Conservation (phyloP, 202 grass and related monocot species). For the Alloteropsis angusta region DNA sequence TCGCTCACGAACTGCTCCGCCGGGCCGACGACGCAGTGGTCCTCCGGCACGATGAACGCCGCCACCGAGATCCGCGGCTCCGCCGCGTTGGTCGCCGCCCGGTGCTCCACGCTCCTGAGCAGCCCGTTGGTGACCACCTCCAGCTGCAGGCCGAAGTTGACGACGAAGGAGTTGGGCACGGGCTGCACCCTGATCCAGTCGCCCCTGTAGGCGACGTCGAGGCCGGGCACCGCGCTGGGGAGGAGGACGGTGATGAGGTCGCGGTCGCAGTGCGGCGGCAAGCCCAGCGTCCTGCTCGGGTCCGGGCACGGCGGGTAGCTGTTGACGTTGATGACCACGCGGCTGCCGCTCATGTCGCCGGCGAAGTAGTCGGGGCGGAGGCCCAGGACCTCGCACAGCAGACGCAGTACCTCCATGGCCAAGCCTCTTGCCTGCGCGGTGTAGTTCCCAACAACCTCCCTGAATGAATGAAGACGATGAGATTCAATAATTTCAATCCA, state of each 20-base stretch:
- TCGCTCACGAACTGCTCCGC: neutral
- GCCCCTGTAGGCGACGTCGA: neutral
- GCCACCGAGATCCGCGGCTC: neutral
- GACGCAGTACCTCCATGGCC: neutral
- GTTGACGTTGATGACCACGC: neutral
- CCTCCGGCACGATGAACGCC: neutral
- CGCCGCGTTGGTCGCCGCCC: neutral
- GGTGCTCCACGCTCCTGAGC: neutral
- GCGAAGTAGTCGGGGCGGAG: neutral
- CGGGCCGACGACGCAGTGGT: neutral
- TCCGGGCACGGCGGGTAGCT: neutral
- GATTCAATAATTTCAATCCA: no score
- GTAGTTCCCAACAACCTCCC: neutral
- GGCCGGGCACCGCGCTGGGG: neutral
- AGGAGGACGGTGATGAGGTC: neutral
- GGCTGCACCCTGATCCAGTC: neutral
- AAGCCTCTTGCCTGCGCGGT: neutral
- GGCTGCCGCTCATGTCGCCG: neutral
- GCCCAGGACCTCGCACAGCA: neutral
- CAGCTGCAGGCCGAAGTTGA: neutral
- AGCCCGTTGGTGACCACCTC: neutral
- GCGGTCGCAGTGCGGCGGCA: neutral
- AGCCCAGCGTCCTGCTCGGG: neutral
- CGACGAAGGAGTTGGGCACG: neutral
- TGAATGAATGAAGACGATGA: neutral